phyloP scores from a whole-genome alignment of 2,329 filamentous ascomycete species.

The Phialemoniopsis sp. region DNA sequence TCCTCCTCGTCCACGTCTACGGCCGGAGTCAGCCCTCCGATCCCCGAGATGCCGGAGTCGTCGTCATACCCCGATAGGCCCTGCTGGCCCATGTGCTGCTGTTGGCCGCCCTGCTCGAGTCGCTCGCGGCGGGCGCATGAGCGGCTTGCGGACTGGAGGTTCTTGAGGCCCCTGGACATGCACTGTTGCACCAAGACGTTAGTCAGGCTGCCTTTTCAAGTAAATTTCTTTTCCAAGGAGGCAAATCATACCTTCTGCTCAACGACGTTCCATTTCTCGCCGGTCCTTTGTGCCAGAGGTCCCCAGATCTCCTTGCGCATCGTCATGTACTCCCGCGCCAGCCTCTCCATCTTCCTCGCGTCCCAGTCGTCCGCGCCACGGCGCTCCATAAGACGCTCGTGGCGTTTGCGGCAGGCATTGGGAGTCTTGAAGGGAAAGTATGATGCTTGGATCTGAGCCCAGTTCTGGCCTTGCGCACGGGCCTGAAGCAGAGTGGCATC shows the following conservation, averaged over 20 bases:
- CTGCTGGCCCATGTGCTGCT: constrained; percentile 21
- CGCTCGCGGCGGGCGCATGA: constrained; percentile 63
- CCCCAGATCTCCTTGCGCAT: constrained; percentile 81
- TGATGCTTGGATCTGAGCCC: constrained; percentile 72
- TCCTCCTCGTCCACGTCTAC: constrained; percentile 52
- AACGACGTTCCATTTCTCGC: constrained; percentile 78
- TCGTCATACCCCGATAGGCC: constrained; percentile 51
- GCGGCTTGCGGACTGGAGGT: constrained; percentile 66
- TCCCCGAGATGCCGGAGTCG: constrained; percentile 66
- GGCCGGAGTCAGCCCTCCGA: constrained; percentile 49
- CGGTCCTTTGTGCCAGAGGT: constrained; percentile 64
- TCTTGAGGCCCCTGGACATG: constrained; percentile 81
- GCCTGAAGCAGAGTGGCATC: constrained; percentile 71
- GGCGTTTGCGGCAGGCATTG: constrained; percentile 85
- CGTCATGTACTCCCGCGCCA: constrained; percentile 76
- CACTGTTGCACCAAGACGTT: constrained; percentile 46
- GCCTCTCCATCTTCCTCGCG: constrained; percentile 64
- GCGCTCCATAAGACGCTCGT: constrained; percentile 78
- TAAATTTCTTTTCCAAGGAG: background rate
- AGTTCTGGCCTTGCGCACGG: constrained; percentile 73
- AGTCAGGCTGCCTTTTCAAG: background rate
- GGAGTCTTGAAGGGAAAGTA: constrained; percentile 75
- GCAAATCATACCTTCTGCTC: constrained; percentile 54
- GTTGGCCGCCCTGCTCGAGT: constrained; percentile 35
- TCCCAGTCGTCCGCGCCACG: constrained; percentile 76